phyloP scores from a whole-genome alignment of 805 yeast species.

The Lachancea sp. region DNA sequence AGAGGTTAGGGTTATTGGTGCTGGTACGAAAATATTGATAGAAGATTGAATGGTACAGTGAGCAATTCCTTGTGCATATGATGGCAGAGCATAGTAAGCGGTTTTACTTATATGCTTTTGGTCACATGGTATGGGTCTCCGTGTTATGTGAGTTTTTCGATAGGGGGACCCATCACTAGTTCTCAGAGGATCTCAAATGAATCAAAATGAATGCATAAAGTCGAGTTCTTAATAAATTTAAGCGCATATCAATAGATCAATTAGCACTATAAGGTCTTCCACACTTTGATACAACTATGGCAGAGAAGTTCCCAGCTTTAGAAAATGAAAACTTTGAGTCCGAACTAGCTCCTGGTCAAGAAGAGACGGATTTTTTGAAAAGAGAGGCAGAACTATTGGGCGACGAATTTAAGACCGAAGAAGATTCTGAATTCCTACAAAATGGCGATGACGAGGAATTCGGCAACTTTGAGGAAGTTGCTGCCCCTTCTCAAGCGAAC shows the following conservation, averaged over 20 bases:
- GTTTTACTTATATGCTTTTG: no score
- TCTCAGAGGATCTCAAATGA: no score
- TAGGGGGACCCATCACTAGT: no score
- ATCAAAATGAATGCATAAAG: no score
- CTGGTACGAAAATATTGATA: conserved; percentile 23
- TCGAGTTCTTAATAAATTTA: no score
- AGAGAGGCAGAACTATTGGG: conserved; percentile 66
- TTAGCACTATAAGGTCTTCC: not conserved
- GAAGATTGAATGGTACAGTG: conserved; percentile 8
- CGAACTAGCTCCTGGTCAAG: conserved; percentile 32
- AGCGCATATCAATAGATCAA: not conserved
- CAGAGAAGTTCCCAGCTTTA: conserved; percentile 72
- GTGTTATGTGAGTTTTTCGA: no score
- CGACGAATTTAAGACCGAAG: conserved; percentile 63
- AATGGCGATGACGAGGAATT: conserved; percentile 38
- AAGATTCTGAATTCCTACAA: conserved; percentile 45
- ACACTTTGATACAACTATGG: conserved; percentile 38
- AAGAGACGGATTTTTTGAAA: conserved; percentile 52
- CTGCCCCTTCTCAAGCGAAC: conserved; percentile 8
- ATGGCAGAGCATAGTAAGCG: no score
- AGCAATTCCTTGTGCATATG: no score
- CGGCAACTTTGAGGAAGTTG: conserved; percentile 48
- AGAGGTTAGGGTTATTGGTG: conserved; percentile 29
- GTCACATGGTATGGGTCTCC: no score
- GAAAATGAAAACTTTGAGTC: conserved; percentile 36